Percentiles rank a stretch among this genome's conserved stretches.
These are phyloP conservation scores for Polyporus arcularius DNA, from an alignment of 768 basidiomycete species.

Conservation along the genomic window DNA sequence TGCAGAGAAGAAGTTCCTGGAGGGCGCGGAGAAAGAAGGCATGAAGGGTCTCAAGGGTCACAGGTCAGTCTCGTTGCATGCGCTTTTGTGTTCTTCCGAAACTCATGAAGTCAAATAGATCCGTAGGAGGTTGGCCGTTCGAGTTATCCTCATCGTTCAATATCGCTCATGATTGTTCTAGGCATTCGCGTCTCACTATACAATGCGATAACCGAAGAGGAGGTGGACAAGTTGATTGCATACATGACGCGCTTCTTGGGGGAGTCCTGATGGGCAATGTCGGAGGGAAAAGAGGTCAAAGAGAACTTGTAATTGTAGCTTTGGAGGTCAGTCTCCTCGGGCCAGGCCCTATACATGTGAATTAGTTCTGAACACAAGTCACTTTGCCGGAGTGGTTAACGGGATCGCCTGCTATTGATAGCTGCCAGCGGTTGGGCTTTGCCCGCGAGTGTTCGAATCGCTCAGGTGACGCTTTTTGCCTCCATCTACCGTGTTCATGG, in stretches of 20 bases:
- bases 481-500: neutral
- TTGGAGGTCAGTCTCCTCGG: neutral
- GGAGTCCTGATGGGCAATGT: neutral
- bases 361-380: conserved; percentile 38
- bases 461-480: conserved; percentile 55
- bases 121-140: conserved; percentile 40
- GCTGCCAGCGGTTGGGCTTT: conserved; percentile 56
- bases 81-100: neutral
- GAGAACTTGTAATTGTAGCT: conserved; percentile 8
- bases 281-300: neutral
- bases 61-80: conserved; percentile 52
- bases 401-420: conserved; percentile 45
- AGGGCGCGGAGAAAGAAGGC: conserved; percentile 74
- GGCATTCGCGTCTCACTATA: conserved; percentile 59
- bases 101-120: conserved; percentile 25
- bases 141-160: neutral
- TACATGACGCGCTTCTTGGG: conserved; percentile 32
- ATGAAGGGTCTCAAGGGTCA: conserved; percentile 93
- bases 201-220: conserved; percentile 57
- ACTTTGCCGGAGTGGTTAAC: conserved; percentile 96
- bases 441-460: conserved; percentile 64
- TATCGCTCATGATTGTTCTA: conserved; percentile 21
- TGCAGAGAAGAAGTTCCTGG: conserved; percentile 71
- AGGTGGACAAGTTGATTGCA: conserved; percentile 38
- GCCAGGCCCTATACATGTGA: neutral